Evolutionary conservation across 345 rosid species (phyloP), one percentile per base, ranked within the genome.

Genomic region (Gossypium mustelinum): DNA sequence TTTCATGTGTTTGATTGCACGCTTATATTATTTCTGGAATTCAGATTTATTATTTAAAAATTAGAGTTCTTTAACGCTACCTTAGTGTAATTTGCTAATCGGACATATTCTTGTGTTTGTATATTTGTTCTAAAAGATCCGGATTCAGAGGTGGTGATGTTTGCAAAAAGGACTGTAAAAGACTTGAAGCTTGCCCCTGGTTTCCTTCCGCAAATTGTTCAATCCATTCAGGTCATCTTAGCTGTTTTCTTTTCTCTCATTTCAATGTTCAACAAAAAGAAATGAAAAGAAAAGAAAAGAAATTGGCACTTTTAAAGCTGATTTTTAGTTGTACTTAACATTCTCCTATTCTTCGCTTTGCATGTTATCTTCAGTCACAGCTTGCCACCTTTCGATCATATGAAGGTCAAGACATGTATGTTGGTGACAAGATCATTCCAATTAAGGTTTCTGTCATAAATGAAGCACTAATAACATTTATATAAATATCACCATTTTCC

Each of bases 171-270:
- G 57, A 95, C 97, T 43, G 98, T 88, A 22, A 93, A 88, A 81
- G 98, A 94, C 79, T 86, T 94, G 87, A 92, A 93, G 86, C 92
- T 92, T 67, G 98, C 98, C 43, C 89, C 88, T 56, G 89, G 91
- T 25, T 94, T 92, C 74, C 77, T 85, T 45, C 86, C 88, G 47
- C 98, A 91, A 80, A 92, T 94, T 67, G 88, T 89, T 55, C 97
- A 92, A 75, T 94, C 98, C 77, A 91, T 94, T 82, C 98, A 94
- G 90, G 98, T 91, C 65, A 8, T 73, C 9, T 59, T 73, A 63
- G 17, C 13, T 2, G 20, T 54, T 17, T 16, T 34, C 20, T 64
- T 34, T 43, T 44, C 17, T 65, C 51, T 43, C 27, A 41, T 65
- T 43, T 43, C 45, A 13, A 22, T 22, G 25, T 14, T 68, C 57